Base-by-base conservation (phyloP, 305 asterid species). In the Rubia balearica region DNA sequence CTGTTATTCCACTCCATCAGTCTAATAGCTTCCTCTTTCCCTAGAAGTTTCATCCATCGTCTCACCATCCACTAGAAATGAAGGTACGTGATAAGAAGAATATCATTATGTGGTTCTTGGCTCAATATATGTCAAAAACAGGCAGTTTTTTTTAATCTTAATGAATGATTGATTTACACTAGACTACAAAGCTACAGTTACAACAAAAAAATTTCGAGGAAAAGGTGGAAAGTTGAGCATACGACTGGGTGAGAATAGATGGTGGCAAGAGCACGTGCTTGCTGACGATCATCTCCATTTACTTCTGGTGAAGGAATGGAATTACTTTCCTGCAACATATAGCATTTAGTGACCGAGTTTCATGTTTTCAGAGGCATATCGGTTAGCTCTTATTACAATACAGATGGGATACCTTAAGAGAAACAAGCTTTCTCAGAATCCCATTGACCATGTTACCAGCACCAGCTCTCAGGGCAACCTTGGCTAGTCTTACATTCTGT, bases 371-470 rank as follows among this genome's bases (percentile, higher is more conserved):
- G n/a, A 30, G 36, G 41, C 59, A 69, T 57, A 71, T 2, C 12
- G 46, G 36, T 43, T 53, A 71, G 73, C 67, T 65, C 73, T 53
- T 68, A 45, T 38, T 61, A 71, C 73, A 81, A 16, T 68, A 61
- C 6, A 75, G 68, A 72, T 41, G 49, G 67, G 46, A 69, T 75
- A 87, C 98, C 95, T 92, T 89, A 69, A 90, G 96, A 78, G 80
- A 74, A 46, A 81, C 90, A 67, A 92, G 91, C 86, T 87, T 92
- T 88, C 98, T 85, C 74, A 92, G 84, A 76, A 92, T 77, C 7
- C 93, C 98, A 72, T 92, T 92, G 71, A 89, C 98, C 94, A 90
- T 83, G 80, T 89, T 89, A 74, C 97, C 98, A 64, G 96, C 98
- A 77, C 98, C 98, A 74, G 86, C 86, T 81, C 97, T 85, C 73